Conservation (phyloP, 352 stramenopile species). For the Globisporangium spinosum region DNA sequence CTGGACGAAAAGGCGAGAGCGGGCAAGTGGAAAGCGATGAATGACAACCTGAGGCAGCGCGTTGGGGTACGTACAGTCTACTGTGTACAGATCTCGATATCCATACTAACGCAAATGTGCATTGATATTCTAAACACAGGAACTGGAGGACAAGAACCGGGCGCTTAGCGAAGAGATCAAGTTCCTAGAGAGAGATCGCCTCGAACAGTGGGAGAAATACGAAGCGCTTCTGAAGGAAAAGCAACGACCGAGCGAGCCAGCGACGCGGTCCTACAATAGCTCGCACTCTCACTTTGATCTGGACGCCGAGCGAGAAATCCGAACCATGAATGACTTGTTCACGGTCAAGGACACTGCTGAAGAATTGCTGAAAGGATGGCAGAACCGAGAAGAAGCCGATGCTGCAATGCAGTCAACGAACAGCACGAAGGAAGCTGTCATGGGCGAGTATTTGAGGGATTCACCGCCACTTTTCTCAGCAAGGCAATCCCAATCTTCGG, state of each 20-base stretch:
- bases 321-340: constrained; percentile 36
- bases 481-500: background rate
- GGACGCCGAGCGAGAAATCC: constrained; percentile 18
- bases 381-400: background rate
- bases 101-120: background rate
- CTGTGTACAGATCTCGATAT: background rate
- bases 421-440: background rate
- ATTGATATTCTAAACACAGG: constrained; percentile 28
- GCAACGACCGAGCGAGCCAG: constrained; percentile 14
- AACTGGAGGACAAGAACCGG: constrained; percentile 72
- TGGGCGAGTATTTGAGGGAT: background rate
- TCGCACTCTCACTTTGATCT: constrained; percentile 12
- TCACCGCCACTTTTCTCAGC: background rate
- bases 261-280: background rate
- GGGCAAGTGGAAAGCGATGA: constrained; percentile 63
- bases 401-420: background rate
- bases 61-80: constrained; percentile 37
- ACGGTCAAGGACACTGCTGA: constrained; percentile 40
- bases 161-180: constrained; percentile 73
- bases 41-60: constrained; percentile 61
- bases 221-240: constrained; percentile 50
- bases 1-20: constrained; percentile 55
- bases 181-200: constrained; percentile 69
- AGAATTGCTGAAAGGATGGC: constrained; percentile 37
- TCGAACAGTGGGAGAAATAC: constrained; percentile 76